phyloP scores from a whole-genome alignment of 441 rosid genomes.

The Metrosideros polymorpha region DNA sequence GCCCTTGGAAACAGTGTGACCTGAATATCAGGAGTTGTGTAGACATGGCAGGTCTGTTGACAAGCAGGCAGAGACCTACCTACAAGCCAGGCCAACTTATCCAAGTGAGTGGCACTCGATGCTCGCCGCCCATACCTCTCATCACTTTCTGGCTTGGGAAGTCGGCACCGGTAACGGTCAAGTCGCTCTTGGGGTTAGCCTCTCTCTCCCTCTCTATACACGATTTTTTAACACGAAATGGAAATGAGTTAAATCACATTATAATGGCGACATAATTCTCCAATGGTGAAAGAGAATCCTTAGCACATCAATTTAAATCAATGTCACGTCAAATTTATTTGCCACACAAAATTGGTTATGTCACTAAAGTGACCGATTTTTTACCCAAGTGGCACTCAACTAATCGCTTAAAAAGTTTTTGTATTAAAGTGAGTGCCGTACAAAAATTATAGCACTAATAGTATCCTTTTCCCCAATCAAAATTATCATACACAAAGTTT shows the following conservation, averaged over 20 bases:
- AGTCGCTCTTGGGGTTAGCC: conserved; percentile 50
- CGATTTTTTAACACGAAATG: not conserved
- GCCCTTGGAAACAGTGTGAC: not conserved
- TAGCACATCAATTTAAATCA: not conserved
- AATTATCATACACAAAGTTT: not conserved
- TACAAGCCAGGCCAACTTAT: conserved; percentile 44
- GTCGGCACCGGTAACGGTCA: conserved; percentile 67
- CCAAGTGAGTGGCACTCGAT: conserved; percentile 42
- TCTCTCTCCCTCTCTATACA: not conserved
- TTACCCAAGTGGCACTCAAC: too few relatives aligned
- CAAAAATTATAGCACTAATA: too few relatives aligned
- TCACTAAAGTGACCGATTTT: too few relatives aligned
- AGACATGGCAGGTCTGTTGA: conserved; percentile 45
- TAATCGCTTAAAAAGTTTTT: too few relatives aligned
- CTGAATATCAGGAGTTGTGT: not conserved
- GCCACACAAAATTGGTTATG: too few relatives aligned
- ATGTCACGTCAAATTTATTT: too few relatives aligned
- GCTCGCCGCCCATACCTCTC: conserved; percentile 37
- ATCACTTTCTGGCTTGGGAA: conserved; percentile 49
- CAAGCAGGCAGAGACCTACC: conserved; percentile 40
- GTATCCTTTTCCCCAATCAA: too few relatives aligned
- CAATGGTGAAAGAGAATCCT: not conserved
- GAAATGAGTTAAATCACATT: not conserved
- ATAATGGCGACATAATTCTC: not conserved
- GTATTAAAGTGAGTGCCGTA: too few relatives aligned